Percentiles rank a stretch among this genome's conserved stretches.
phyloP scores from a whole-genome alignment of 2,329 filamentous ascomycete species.

The Microsporum ferrugineum region DNA sequence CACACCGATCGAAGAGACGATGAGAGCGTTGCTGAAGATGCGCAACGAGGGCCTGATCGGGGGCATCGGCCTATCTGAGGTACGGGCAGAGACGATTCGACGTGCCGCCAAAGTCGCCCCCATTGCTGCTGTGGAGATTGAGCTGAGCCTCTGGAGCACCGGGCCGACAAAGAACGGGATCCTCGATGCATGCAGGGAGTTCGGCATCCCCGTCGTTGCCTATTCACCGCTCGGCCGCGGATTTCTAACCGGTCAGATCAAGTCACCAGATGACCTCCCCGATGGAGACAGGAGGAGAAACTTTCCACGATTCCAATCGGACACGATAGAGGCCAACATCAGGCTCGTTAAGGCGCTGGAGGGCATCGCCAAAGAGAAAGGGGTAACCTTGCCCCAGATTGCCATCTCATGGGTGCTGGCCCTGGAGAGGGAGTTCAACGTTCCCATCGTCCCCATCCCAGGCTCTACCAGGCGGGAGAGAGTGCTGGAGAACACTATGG shows the following conservation, averaged over 20 bases:
- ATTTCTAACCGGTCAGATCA: conserved; percentile 42
- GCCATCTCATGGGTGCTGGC: conserved; percentile 40
- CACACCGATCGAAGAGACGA: conserved; percentile 36
- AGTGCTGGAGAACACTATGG: conserved; percentile 1
- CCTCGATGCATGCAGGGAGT: conserved; percentile 43
- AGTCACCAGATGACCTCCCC: conserved; percentile 36
- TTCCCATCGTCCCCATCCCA: conserved; percentile 18
- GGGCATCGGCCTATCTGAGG: conserved; percentile 27
- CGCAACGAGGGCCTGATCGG: conserved; percentile 28
- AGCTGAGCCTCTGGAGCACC: conserved; percentile 47
- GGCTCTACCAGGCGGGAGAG: conserved; percentile 18
- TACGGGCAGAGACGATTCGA: conserved; percentile 31
- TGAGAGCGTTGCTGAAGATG: conserved; percentile 22
- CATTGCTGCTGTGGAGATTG: conserved; percentile 49
- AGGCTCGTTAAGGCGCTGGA: conserved; percentile 38
- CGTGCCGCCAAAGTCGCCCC: conserved; percentile 34
- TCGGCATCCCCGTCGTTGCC: conserved; percentile 47
- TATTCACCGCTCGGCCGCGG: conserved; percentile 51
- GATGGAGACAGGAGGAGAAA: conserved; percentile 35
- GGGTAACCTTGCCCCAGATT: conserved; percentile 36
- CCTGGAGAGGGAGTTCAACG: conserved; percentile 23
- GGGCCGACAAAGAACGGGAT: conserved; percentile 49
- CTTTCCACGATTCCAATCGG: conserved; percentile 41
- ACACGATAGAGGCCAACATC: conserved; percentile 38
- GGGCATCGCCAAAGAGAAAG: conserved; percentile 36